Evolutionary conservation across 2,329 filamentous ascomycete species (phyloP).

Genomic region (Westerdykella ornata): DNA sequence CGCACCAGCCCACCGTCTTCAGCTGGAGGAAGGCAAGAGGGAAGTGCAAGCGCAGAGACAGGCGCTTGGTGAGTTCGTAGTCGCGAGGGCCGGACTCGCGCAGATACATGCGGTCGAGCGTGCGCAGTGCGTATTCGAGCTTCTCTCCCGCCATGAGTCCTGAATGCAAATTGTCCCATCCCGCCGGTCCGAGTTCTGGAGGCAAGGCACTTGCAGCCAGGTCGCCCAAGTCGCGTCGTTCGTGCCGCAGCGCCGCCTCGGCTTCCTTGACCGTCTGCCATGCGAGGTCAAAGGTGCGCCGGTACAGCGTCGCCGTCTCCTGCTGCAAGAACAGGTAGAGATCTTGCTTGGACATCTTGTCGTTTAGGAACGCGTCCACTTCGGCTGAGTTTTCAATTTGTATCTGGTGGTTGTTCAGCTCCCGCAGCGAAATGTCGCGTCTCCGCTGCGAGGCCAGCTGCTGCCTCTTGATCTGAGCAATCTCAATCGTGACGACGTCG

Average conservation of each 20-base stretch:
- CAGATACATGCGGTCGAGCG: slow-evolving; percentile 19
- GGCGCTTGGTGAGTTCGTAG: slow-evolving; percentile 26
- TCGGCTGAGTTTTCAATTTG: slow-evolving; percentile 11
- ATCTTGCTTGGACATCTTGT: slow-evolving; percentile 29
- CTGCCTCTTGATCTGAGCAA: slow-evolving; percentile 27
- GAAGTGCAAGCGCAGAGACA: slow-evolving; percentile 28
- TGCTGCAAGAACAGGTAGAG: slow-evolving; percentile 25
- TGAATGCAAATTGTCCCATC: no score
- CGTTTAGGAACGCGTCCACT: slow-evolving; percentile 11
- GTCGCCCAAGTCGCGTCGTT: slow-evolving; percentile 9
- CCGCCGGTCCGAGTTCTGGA: no score
- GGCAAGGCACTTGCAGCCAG: no score
- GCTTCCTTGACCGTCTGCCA: slow-evolving; percentile 19
- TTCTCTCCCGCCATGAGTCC: slow-evolving; percentile 21
- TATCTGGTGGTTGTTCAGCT: slow-evolving; percentile 18
- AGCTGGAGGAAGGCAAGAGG: slow-evolving; percentile 24
- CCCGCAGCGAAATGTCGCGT: slow-evolving; percentile 9
- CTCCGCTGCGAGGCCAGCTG: slow-evolving; percentile 12
- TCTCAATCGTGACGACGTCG: no score
- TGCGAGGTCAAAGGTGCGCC: slow-evolving; percentile 20
- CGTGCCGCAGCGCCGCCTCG: slow-evolving; percentile 20
- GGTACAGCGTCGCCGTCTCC: slow-evolving; percentile 6
- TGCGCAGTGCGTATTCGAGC: slow-evolving; percentile 20
- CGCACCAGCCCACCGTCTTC: slow-evolving; percentile 10
- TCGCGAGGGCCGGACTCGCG: slow-evolving; percentile 15